These are phyloP conservation scores for Diaporthe nobilis DNA, from an alignment of 2,329 filamentous ascomycete species.

Conservation along the genomic window DNA sequence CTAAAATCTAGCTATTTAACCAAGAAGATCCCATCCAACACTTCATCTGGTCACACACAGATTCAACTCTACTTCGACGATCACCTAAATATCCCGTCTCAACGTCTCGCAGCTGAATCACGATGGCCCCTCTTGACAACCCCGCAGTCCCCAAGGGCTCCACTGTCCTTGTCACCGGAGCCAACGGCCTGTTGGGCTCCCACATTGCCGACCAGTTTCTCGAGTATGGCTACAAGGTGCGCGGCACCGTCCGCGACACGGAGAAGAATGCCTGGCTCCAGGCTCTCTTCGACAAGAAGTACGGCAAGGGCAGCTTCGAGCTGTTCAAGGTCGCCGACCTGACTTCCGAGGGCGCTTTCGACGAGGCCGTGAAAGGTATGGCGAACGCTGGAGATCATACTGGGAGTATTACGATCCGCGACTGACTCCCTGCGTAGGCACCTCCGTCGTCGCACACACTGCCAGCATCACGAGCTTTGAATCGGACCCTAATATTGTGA, in stretches of 20 bases:
- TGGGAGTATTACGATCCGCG: background rate
- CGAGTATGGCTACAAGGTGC: constrained; percentile 53
- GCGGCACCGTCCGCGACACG: constrained; percentile 55
- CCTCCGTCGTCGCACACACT: background rate
- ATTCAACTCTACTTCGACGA: background rate
- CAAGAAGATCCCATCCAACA: background rate
- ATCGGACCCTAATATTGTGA: constrained; percentile 7
- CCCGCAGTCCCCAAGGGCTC: constrained; percentile 41
- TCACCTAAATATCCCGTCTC: background rate
- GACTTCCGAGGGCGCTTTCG: constrained; percentile 32
- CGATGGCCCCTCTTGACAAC: constrained; percentile 39
- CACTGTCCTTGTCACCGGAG: constrained; percentile 56
- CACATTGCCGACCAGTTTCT: constrained; percentile 56
- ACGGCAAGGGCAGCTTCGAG: constrained; percentile 48
- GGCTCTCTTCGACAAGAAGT: constrained; percentile 45
- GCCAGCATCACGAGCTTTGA: background rate
- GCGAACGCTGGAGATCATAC: background rate
- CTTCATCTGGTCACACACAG: background rate
- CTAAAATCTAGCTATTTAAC: background rate
- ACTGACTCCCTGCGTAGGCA: background rate
- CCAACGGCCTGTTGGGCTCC: constrained; percentile 59
- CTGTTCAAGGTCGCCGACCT: constrained; percentile 50
- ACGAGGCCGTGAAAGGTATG: constrained; percentile 25
- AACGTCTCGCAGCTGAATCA: background rate
- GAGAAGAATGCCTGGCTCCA: constrained; percentile 49